Conservation (phyloP, 163 green algal species). For the Chlorella variabilis region DNA sequence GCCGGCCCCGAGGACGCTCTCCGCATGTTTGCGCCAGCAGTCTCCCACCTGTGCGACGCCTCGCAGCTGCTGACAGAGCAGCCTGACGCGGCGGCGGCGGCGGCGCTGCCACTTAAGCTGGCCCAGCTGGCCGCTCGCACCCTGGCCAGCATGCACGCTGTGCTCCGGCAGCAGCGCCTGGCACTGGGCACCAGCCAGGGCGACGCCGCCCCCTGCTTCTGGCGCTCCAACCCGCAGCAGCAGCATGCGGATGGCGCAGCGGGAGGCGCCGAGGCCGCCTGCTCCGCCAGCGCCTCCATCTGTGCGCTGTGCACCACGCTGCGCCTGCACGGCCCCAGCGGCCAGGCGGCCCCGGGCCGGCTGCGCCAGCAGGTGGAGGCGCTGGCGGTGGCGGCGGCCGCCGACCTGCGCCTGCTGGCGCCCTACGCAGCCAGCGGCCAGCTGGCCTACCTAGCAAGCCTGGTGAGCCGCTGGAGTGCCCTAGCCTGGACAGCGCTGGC, state of each 20-base stretch:
- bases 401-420: not conserved
- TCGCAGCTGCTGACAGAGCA: not conserved
- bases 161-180: constrained; percentile 5
- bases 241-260: not conserved
- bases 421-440: constrained; percentile 6
- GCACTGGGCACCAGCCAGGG: not conserved
- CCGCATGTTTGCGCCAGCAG: constrained; percentile 6
- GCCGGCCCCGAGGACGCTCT: not conserved
- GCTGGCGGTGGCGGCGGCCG: not conserved
- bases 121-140: not conserved
- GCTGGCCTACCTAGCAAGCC: not conserved
- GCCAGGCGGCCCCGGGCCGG: not conserved
- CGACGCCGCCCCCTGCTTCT: not conserved
- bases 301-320: not conserved
- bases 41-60: not conserved
- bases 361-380: constrained; percentile 1
- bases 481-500: not conserved
- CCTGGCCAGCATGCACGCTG: constrained; percentile 22
- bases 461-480: not conserved
- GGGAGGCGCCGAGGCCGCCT: not conserved
- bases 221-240: constrained; percentile 13
- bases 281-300: not conserved
- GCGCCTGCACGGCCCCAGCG: not conserved
- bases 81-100: not conserved
- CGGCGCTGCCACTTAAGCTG: not conserved